Conservation (phyloP, 1,284 basidiomycete genomes). For the Sparassis latifolia region DNA sequence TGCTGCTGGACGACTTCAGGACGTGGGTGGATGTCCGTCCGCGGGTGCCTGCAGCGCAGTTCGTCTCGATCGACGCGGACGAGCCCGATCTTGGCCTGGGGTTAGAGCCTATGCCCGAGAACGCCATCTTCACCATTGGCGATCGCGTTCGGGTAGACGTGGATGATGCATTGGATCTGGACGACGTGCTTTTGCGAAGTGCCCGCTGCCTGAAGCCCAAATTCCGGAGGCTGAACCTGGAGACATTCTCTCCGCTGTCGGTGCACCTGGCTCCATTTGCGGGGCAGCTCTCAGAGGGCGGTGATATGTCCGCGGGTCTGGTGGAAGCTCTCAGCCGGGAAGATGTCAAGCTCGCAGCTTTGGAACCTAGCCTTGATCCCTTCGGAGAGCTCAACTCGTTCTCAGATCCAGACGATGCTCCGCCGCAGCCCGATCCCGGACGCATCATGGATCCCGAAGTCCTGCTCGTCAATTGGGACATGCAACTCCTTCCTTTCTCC, state of each 20-base stretch:
- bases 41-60: conserved; percentile 18
- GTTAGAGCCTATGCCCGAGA: not conserved
- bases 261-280: conserved; percentile 4
- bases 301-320: not conserved
- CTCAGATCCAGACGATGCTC: not conserved
- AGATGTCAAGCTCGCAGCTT: not conserved
- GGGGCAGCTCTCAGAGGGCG: not conserved
- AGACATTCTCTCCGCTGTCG: conserved; percentile 7
- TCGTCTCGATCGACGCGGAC: conserved; percentile 16
- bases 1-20: conserved; percentile 30
- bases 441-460: conserved; percentile 23
- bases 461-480: conserved; percentile 39
- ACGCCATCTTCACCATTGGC: not conserved
- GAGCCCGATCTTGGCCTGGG: too few relatives aligned
- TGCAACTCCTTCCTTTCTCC: conserved; percentile 35
- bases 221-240: conserved; percentile 12
- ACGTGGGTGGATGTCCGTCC: conserved; percentile 28
- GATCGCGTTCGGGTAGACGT: conserved; percentile 7
- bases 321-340: not conserved
- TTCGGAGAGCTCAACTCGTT: not conserved
- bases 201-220: conserved; percentile 14
- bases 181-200: conserved; percentile 6
- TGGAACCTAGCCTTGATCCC: not conserved
- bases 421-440: not conserved
- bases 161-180: conserved; percentile 5